A percentile compares a stretch with the other conserved stretches of the same genome.
These are phyloP conservation scores for Cryptococcus sp. DNA, from an alignment of 1,284 basidiomycete species.

Conservation along the genomic window DNA sequence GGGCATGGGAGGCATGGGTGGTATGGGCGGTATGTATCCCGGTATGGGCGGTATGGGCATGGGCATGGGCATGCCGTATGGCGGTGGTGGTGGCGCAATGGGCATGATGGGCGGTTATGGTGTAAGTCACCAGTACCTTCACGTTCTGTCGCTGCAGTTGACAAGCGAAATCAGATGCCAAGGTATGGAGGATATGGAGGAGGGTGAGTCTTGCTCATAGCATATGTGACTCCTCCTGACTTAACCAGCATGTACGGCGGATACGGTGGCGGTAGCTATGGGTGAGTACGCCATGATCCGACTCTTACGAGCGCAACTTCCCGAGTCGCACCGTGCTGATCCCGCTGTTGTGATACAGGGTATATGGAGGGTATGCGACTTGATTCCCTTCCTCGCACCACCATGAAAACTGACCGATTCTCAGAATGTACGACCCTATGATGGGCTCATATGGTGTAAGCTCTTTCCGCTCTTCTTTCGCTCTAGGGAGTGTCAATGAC, in stretches of 20 bases:
- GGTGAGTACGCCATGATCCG: constrained; percentile 4
- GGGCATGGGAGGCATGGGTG: constrained; percentile 11
- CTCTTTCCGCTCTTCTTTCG: constrained; percentile 3
- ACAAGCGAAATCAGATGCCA: neutral
- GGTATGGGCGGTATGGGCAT: constrained; percentile 21
- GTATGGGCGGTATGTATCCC: constrained; percentile 22
- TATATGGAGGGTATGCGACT: constrained; percentile 19
- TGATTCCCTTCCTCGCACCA: neutral
- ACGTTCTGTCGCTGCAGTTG: neutral
- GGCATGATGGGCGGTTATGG: constrained; percentile 30
- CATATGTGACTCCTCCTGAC: neutral
- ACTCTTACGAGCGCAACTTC: too few relatives aligned
- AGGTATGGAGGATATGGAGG: constrained; percentile 22
- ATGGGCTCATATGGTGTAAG: constrained; percentile 41
- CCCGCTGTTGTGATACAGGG: constrained; percentile 4
- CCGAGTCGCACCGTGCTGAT: constrained; percentile 4
- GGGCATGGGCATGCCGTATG: constrained; percentile 9
- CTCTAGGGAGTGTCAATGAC: neutral
- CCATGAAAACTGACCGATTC: neutral
- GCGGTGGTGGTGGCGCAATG: constrained; percentile 19
- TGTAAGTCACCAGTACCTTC: constrained; percentile 7
- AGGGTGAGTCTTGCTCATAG: constrained; percentile 8
- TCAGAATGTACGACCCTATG: constrained; percentile 36
- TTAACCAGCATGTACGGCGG: constrained; percentile 10
- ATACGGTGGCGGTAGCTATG: constrained; percentile 20